Base-by-base conservation (phyloP, 805 yeast genomes). In the Wickerhamiella hasegawae region DNA sequence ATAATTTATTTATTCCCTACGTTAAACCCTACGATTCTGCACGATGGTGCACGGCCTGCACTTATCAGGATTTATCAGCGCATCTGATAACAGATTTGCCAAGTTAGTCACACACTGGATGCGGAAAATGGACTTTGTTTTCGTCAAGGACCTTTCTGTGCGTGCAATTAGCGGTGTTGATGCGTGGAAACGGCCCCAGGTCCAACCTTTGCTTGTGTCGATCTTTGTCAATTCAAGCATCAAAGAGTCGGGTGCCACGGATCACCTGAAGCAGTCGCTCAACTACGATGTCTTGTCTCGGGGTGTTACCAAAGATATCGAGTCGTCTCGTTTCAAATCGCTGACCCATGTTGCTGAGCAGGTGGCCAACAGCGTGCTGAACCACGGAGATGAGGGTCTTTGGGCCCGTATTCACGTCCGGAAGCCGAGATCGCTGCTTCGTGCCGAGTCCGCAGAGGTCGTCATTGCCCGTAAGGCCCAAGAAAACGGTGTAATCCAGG, bases 281-380 rank as follows among this genome's bases (percentile, higher is more conserved):
- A 87, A 87, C 55, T 87, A 87, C 55, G 96, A 94, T 2, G 84
- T 74, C 4, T 66, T 87, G 4, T 71, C 87, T 3, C 63, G 82
- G 34, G 69, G 71, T 28, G 58, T 87, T n/a, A 53, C 68, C 27
- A 60, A 63, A 4, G 68, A 57, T 43, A 68, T 79, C 42, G 68
- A 62, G 28, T 35, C 51, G 4, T 54, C 63, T 40, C 57, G 56
- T 18, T 60, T 51, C 37, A 50, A 36, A 20, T 56, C 62, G 53
- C 56, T 56, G 47, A 43, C 55, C 49, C 52, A 51, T 5, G 51
- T 69, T 4, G 76, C 75, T 4, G 65, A 62, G 36, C 51, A 57
- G 3, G 63, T 76, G 1, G 51, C 68, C 20, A 52, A 56, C 3
- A 61, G 62, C 3, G 66, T 71, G 2, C 51, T 68, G 20, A 33